Percentiles rank a stretch among this genome's conserved stretches.
Conservation (phyloP, 805 yeast genomes). For the Wickerhamiella azymoides region DNA sequence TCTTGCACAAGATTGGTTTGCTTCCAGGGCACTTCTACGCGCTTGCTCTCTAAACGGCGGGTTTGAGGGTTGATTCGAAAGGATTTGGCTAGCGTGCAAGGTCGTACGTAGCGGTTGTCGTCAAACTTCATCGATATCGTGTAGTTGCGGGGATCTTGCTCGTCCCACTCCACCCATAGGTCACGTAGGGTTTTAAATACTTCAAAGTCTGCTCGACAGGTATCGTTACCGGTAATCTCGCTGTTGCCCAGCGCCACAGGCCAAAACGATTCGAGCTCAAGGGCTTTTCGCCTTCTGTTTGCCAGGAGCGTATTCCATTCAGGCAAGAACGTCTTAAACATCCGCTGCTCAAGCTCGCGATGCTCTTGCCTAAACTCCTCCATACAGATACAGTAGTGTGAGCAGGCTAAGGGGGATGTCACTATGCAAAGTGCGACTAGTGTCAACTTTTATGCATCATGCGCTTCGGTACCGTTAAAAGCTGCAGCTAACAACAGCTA, state of each 20-base stretch:
- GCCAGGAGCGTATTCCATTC: conserved; percentile 29
- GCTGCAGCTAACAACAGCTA: too few relatives aligned
- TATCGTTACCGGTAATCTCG: conserved; percentile 61
- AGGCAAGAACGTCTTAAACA: background rate
- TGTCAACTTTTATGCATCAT: background rate
- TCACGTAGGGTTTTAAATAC: conserved; percentile 52
- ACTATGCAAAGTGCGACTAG: background rate
- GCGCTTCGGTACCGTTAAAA: too few relatives aligned
- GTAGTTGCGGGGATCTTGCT: conserved; percentile 39
- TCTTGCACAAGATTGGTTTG: background rate
- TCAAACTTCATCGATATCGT: conserved; percentile 45
- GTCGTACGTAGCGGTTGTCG: conserved; percentile 35
- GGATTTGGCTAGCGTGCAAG: conserved; percentile 43
- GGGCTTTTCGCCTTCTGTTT: conserved; percentile 37
- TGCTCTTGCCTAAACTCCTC: background rate
- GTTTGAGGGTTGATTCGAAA: conserved; percentile 27
- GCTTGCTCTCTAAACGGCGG: background rate
- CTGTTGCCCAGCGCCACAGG: conserved; percentile 67
- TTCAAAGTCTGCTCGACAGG: conserved; percentile 59
- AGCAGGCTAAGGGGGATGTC: background rate
- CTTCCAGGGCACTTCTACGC: background rate
- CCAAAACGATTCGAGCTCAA: conserved; percentile 66
- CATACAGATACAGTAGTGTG: background rate
- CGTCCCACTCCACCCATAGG: conserved; percentile 35
- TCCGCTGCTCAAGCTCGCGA: background rate